Evolutionary conservation across 2,329 filamentous ascomycete species (phyloP), one percentile per base, ranked within the genome.

Genomic region (Alternaria novae-zelandiae): DNA sequence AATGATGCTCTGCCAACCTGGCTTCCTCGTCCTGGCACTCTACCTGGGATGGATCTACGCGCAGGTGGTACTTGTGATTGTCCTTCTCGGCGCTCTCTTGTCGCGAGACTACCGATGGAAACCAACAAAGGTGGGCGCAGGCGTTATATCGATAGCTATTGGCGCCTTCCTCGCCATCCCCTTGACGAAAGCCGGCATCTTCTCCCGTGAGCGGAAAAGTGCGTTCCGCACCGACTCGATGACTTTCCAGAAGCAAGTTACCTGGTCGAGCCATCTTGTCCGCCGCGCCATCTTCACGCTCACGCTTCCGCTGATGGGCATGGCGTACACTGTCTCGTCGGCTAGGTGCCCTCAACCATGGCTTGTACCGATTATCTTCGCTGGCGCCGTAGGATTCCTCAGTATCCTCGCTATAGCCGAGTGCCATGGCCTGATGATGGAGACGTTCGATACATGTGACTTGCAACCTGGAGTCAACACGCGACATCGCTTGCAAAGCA

Each of bases 1-100:
- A 20, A 87, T 89, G 71, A 94, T 94, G 91, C 82, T 93, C 54
- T 86, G 86, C 41, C 91, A 94, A 74, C 87, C 90, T 4, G 91
- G 91, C 0, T 94, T 94, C 75, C 79, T 88, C n/a, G 80, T 93
- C 28, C 83, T 94, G 73, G 86, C 90, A 2, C 64, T 91, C n/a
- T 94, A 94, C 77, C 83, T 89, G 13, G 89, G 86, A 7, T 94
- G 91, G 91, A 91, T 93, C 49, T 93, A 94, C 76, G 90, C 90
- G 3, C 90, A 94, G 72, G 85, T 93, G 3, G 90, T 92, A 6
- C 82, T 94, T 58, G 84, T 93, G 61, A 91, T 94, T 63, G 83
- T 92, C 61, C 82, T 89, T 15, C 83, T 94, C 6, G 91, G 91
- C 15, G 90, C 91, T 6, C 81, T 94, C n/a, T 83, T 89, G 11